Conservation (phyloP, 495 filamentous ascomycete genomes). For the Lasiosphaeria hispida region DNA sequence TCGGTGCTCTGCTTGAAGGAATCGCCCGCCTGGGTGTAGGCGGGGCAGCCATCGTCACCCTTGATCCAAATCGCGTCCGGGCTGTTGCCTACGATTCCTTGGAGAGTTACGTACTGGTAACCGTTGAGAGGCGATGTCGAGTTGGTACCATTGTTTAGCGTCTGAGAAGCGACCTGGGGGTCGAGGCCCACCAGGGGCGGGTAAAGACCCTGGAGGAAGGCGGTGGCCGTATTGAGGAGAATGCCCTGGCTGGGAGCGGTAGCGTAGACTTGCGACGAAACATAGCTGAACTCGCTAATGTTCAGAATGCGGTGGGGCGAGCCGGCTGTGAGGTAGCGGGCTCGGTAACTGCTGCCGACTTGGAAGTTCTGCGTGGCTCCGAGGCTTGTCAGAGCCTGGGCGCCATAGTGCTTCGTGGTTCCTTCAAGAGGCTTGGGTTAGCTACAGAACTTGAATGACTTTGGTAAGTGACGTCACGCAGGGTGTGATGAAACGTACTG, state of each 20-base stretch:
- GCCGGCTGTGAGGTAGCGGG: constrained; percentile 16
- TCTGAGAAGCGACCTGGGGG: not conserved
- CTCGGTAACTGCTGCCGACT: constrained; percentile 18
- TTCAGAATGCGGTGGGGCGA: constrained; percentile 21
- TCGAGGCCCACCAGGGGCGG: constrained; percentile 17
- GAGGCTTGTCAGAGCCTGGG: constrained; percentile 19
- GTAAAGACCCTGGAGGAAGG: constrained; percentile 27
- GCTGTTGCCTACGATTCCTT: constrained; percentile 18
- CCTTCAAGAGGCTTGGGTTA: constrained; percentile 7
- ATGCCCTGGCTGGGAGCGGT: constrained; percentile 21
- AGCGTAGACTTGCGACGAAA: constrained; percentile 21
- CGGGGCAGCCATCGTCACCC: constrained; percentile 24
- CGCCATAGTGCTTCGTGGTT: constrained; percentile 23
- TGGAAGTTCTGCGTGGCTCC: constrained; percentile 19
- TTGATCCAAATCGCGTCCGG: constrained; percentile 24
- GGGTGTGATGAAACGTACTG: constrained; percentile 2
- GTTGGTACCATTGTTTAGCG: constrained; percentile 23
- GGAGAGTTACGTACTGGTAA: constrained; percentile 27
- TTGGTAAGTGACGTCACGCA: too few species aligned
- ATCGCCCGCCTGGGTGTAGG: not conserved
- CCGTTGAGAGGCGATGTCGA: constrained; percentile 15
- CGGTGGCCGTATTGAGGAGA: constrained; percentile 24
- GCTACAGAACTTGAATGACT: not conserved
- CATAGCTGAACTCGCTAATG: constrained; percentile 22
- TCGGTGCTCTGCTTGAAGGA: constrained; percentile 3